phyloP scores from a whole-genome alignment of 2,329 filamentous ascomycete genomes.

The Sporothrix variecibatus region DNA sequence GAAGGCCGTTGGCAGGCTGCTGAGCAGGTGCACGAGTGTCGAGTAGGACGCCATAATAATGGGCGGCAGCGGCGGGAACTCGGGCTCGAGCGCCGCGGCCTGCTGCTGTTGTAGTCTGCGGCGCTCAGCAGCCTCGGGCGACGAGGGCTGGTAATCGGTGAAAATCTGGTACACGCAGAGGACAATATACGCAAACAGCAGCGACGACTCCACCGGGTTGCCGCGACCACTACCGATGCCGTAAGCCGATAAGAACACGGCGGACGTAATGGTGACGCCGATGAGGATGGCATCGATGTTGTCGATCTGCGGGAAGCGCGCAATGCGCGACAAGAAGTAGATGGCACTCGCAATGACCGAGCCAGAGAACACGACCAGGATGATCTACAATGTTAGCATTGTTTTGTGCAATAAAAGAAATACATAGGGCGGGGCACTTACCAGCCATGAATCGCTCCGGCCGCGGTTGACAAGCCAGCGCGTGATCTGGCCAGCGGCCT shows the following conservation, averaged over 20 bases:
- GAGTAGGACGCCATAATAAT: slow-evolving; percentile 99
- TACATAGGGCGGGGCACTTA: slow-evolving; percentile 52
- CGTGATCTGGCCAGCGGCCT: slow-evolving; percentile 91
- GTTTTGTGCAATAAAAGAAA: not conserved
- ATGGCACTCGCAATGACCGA: slow-evolving; percentile 90
- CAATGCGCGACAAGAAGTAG: slow-evolving; percentile 95
- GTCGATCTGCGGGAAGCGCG: slow-evolving; percentile 88
- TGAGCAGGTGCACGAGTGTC: slow-evolving; percentile 80
- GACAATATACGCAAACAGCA: slow-evolving; percentile 97
- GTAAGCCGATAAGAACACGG: slow-evolving; percentile 88
- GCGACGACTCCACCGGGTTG: slow-evolving; percentile 90
- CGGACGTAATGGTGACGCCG: slow-evolving; percentile 87
- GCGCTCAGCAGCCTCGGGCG: slow-evolving; percentile 53
- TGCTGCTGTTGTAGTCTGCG: slow-evolving; percentile 45
- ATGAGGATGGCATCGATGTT: slow-evolving; percentile 92
- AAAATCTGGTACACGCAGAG: slow-evolving; percentile 99
- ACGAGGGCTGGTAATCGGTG: slow-evolving; percentile 89
- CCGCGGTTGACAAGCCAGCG: slow-evolving; percentile 92
- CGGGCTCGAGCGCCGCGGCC: slow-evolving; percentile 61
- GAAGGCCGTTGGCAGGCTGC: slow-evolving; percentile 78
- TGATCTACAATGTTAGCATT: slow-evolving; percentile 60
- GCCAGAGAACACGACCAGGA: slow-evolving; percentile 81
- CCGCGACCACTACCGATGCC: slow-evolving; percentile 92
- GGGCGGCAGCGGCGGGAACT: slow-evolving; percentile 92
- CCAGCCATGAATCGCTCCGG: slow-evolving; percentile 94